Percentiles rank a stretch among this genome's conserved stretches.
Evolutionary conservation across 345 rosid genomes (phyloP).

Genomic region (Hibiscus syriacus): DNA sequence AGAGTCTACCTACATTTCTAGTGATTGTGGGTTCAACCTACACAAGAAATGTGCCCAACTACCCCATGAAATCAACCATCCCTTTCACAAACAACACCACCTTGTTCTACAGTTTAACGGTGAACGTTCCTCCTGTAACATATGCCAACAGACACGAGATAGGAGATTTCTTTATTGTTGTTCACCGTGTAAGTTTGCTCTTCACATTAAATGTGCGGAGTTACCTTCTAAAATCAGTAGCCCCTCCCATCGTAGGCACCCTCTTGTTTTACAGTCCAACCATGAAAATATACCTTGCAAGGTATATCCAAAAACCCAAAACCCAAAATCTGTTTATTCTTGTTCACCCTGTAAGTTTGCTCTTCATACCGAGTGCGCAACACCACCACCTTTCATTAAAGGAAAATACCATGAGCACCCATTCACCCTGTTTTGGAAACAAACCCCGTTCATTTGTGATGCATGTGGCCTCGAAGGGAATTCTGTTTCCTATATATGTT

Average conservation of each 20-base stretch:
- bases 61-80: too few relatives aligned
- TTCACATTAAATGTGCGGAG: too few relatives aligned
- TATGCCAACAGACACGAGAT: too few relatives aligned
- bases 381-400: neutral
- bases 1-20: neutral
- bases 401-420: conserved; percentile 1
- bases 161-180: too few relatives aligned
- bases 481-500: neutral
- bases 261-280: neutral
- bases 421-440: conserved; percentile 4
- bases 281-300: neutral
- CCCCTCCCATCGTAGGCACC: neutral
- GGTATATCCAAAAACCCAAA: neutral
- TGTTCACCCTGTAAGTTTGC: neutral
- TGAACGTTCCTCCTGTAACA: too few relatives aligned
- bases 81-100: too few relatives aligned
- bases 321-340: neutral
- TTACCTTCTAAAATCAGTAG: neutral
- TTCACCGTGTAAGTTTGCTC: too few relatives aligned
- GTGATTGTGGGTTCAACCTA: neutral
- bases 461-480: conserved; percentile 2
- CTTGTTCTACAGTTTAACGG: too few relatives aligned
- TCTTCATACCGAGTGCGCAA: neutral
- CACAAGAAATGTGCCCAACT: neutral
- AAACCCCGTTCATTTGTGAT: conserved; percentile 7